Percentiles rank a stretch among this genome's conserved stretches.
These are phyloP conservation scores for Protomyces arabidopsidicola DNA, from an alignment of 1,139 yeast species.

Conservation along the genomic window DNA sequence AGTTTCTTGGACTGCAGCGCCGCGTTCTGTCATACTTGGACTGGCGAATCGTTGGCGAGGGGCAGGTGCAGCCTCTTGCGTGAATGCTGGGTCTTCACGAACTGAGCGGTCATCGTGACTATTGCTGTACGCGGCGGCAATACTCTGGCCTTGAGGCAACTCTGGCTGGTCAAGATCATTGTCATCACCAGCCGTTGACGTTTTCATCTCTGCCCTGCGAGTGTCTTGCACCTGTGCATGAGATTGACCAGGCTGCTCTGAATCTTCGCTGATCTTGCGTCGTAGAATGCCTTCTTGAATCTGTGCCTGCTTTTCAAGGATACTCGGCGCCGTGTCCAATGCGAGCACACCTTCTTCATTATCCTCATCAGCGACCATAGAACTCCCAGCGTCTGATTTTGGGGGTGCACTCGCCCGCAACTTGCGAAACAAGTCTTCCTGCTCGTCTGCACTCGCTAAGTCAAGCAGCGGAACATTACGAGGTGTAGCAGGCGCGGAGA, in stretches of 20 bases:
- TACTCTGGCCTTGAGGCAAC: not conserved
- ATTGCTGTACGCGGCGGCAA: constrained; percentile 14
- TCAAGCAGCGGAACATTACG: constrained; percentile 17
- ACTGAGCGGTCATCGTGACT: constrained; percentile 1
- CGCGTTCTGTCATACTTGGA: constrained; percentile 22
- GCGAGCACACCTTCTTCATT: constrained; percentile 19
- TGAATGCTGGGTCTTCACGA: not conserved
- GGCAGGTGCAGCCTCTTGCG: not conserved
- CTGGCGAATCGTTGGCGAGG: not conserved
- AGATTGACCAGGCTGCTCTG: not conserved
- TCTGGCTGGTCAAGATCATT: not conserved
- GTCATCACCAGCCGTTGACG: not conserved
- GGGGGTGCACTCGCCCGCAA: constrained; percentile 24
- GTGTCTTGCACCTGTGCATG: not conserved
- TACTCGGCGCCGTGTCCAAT: constrained; percentile 14
- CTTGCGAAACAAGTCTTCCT: constrained; percentile 20
- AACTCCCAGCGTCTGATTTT: constrained; percentile 23
- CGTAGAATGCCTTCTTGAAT: constrained; percentile 19
- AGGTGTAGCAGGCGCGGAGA: constrained; percentile 19
- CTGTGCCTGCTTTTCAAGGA: constrained; percentile 16
- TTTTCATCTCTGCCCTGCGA: not conserved
- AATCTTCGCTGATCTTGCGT: constrained; percentile 24
- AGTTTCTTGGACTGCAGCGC: constrained; percentile 24
- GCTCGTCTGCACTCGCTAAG: constrained; percentile 16
- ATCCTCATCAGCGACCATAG: constrained; percentile 23